Evolutionary conservation across 345 rosid species (phyloP).

Genomic region (Euphorbia tirucalli): DNA sequence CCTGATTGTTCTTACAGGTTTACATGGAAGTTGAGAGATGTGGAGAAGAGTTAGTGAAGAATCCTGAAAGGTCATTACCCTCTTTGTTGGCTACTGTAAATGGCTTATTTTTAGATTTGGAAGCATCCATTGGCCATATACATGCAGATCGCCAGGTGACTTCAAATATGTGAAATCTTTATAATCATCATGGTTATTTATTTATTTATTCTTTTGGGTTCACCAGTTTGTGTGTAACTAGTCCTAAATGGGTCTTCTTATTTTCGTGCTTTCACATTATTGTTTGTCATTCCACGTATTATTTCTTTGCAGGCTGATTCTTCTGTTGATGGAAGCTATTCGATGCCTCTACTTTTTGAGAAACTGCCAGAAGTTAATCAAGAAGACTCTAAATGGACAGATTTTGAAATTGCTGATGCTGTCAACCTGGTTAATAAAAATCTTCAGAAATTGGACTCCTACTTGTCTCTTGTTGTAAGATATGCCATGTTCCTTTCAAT

Average conservation of each 20-base stretch:
- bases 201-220: neutral
- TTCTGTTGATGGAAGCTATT: constrained; percentile 59
- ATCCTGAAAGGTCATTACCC: constrained; percentile 60
- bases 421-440: constrained; percentile 60
- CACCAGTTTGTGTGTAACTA: neutral
- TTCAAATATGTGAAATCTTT: neutral
- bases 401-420: constrained; percentile 66
- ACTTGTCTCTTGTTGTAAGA: constrained; percentile 59
- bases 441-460: constrained; percentile 63
- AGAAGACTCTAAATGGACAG: constrained; percentile 74
- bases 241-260: neutral
- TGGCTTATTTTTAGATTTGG: constrained; percentile 59
- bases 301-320: constrained; percentile 52
- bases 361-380: constrained; percentile 55
- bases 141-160: constrained; percentile 60
- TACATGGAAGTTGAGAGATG: constrained; percentile 66
- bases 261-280: neutral
- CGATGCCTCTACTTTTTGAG: constrained; percentile 62
- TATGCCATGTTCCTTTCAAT: constrained; percentile 10
- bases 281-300: constrained; percentile 2
- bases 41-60: constrained; percentile 64
- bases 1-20: constrained; percentile 44
- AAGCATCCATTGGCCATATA: constrained; percentile 61
- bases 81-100: constrained; percentile 47
- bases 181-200: neutral